Percentiles rank a stretch among this genome's conserved stretches.
phyloP scores from a whole-genome alignment of 2,329 filamentous ascomycete genomes.

The Rutstroemia sp. region DNA sequence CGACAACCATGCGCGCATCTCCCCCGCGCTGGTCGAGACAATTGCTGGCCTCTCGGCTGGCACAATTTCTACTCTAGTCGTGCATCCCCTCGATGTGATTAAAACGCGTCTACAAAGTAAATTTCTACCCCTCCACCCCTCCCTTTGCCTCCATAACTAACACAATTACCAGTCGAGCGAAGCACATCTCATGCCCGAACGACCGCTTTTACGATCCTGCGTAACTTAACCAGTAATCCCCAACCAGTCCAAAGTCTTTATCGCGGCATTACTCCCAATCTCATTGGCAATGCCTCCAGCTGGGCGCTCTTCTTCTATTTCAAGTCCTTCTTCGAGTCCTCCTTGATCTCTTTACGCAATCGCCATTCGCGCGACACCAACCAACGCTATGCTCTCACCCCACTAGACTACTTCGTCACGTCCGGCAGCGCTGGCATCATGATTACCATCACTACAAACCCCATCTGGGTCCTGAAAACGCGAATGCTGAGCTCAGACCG shows the following conservation, averaged over 20 bases:
- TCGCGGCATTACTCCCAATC: conserved; percentile 81
- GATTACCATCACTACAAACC: conserved; percentile 82
- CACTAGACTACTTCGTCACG: conserved; percentile 69
- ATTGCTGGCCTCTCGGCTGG: conserved; percentile 87
- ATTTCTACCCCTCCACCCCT: conserved; percentile 29
- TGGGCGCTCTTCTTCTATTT: conserved; percentile 92
- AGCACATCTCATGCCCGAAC: conserved; percentile 35
- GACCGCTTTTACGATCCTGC: conserved; percentile 46
- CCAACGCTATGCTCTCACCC: conserved; percentile 13
- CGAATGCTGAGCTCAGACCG: conserved; percentile 87
- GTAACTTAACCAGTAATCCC: conserved; percentile 37
- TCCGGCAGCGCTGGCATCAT: conserved; percentile 63
- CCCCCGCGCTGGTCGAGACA: conserved; percentile 76
- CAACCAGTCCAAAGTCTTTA: conserved; percentile 66
- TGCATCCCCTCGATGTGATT: conserved; percentile 90
- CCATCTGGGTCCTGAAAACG: conserved; percentile 97
- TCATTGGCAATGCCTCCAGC: conserved; percentile 81
- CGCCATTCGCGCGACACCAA: conserved; percentile 8
- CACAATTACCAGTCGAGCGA: conserved; percentile 40
- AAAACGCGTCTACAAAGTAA: conserved; percentile 91
- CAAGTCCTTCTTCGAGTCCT: conserved; percentile 48
- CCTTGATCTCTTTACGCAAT: conserved; percentile 23
- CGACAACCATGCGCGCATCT: conserved; percentile 47
- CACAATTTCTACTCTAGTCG: conserved; percentile 73
- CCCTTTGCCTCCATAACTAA: conserved; percentile 11